Evolutionary conservation across 2,329 filamentous ascomycete species (phyloP).

Genomic region (Nothopassalora personata): DNA sequence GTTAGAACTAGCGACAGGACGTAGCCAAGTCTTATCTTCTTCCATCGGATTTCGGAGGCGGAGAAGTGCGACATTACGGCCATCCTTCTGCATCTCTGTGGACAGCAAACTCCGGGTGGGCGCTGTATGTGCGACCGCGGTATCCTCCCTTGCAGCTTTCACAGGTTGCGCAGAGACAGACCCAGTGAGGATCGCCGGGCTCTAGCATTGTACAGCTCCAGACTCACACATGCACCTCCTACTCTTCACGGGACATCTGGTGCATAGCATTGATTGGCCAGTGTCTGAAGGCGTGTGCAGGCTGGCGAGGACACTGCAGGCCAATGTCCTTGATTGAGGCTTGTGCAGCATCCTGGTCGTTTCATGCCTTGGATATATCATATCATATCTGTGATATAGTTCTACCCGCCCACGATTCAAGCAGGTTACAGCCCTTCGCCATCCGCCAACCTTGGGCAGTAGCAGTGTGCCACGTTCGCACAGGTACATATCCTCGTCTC

Average conservation of each 20-base stretch:
- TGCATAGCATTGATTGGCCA: not conserved
- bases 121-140: not conserved
- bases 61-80: not conserved
- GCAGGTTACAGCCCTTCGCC: not conserved
- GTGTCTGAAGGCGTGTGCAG: not conserved
- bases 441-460: not conserved
- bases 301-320: not conserved
- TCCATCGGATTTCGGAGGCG: not conserved
- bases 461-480: not conserved
- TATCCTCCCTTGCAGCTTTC: not conserved
- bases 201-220: not conserved
- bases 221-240: not conserved
- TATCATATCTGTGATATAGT: not conserved
- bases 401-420: not conserved
- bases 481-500: not conserved
- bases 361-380: not conserved
- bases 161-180: not conserved
- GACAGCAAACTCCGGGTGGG: not conserved
- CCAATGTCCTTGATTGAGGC: not conserved
- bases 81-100: not conserved
- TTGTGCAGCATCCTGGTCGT: not conserved
- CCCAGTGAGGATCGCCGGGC: not conserved
- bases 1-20: no score
- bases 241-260: not conserved
- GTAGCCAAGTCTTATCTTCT: not conserved